Evolutionary conservation across 2,329 filamentous ascomycete species (phyloP), one percentile per base, ranked within the genome.

Genomic region (Chaetomiaceae sp.): DNA sequence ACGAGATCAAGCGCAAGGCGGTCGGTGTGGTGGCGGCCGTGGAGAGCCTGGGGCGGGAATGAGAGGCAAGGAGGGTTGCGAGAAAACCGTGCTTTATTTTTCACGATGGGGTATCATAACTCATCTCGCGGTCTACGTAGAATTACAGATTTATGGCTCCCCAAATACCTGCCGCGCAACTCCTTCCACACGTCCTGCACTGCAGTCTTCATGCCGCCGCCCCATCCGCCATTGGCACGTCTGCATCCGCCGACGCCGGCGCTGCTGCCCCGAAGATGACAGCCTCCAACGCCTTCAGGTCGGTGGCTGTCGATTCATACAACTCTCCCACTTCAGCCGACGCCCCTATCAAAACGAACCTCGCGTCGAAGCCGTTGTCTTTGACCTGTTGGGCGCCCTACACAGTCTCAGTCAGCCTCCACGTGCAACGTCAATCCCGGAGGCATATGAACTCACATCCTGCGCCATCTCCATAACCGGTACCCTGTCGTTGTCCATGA

Each of bases 401-500:
- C 26, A 4, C 17, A 19, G 29, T 12, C 26, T 49, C 9, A 32
- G 44, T 42, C 12, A 49, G 41, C 19, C 12, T 29, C 5, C n/a
- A 12, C 17, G 18, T 14, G 22, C 8, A 18, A 33, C 11, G 9
- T 9, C 27, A 20, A 15, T n/a, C n/a, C n/a, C n/a, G n/a, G 4
- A 18, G 12, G 14, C 14, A 17, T 14, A 12, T 6, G 35, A 30
- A 60, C 68, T 65, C 68, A 79, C 78, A 59, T 78, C 71, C 14
- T 66, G 57, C 45, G 75, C 70, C 56, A 81, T 66, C 50, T 72
- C 68, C 53, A 81, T 68, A 3, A 83, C 54, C 2, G 79, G 73
- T 24, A 90, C 76, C 60, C 82, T 82, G 33, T 75, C 76, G 8
- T 67, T 60, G 37, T 76, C 73, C 15, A 67, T 62, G 19, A 81